A percentile compares a stretch with the other conserved stretches of the same genome.
phyloP scores from a whole-genome alignment of 192 early-diverging fungal genomes.

The Linnemannia zychae region DNA sequence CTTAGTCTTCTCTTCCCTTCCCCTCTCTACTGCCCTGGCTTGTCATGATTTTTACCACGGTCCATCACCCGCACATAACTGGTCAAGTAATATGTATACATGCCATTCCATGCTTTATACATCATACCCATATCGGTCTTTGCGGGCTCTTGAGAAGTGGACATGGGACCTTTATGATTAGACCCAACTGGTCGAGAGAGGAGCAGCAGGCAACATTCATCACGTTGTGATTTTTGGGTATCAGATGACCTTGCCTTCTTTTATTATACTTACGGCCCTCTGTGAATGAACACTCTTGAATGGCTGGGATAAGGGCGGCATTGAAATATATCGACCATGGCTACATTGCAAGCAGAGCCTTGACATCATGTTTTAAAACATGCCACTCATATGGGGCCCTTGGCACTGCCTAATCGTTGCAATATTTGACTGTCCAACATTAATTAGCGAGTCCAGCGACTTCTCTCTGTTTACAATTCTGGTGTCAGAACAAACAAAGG shows the following conservation, averaged over 20 bases:
- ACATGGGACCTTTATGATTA: conserved; percentile 7
- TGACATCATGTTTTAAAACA: background rate
- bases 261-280: background rate
- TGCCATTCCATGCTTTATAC: background rate
- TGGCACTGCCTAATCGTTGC: background rate
- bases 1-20: background rate
- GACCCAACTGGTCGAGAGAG: background rate
- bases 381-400: background rate
- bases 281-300: background rate
- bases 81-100: background rate
- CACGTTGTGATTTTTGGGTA: conserved; percentile 21
- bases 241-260: conserved; percentile 9
- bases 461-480: conserved; percentile 42
- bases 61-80: background rate
- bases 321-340: background rate
- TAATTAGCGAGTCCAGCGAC: conserved; percentile 45
- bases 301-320: background rate
- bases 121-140: background rate
- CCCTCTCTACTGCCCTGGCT: background rate
- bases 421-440: background rate
- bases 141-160: conserved; percentile 8
- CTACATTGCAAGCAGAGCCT: too few relatives aligned
- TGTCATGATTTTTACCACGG: conserved; percentile 5
- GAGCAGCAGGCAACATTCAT: conserved; percentile 15
- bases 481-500: conserved; percentile 36